A percentile compares a stretch with the other conserved stretches of the same genome.
These are phyloP conservation scores for Penicillium frequentans DNA, from an alignment of 2,329 filamentous ascomycete species.

Conservation along the genomic window DNA sequence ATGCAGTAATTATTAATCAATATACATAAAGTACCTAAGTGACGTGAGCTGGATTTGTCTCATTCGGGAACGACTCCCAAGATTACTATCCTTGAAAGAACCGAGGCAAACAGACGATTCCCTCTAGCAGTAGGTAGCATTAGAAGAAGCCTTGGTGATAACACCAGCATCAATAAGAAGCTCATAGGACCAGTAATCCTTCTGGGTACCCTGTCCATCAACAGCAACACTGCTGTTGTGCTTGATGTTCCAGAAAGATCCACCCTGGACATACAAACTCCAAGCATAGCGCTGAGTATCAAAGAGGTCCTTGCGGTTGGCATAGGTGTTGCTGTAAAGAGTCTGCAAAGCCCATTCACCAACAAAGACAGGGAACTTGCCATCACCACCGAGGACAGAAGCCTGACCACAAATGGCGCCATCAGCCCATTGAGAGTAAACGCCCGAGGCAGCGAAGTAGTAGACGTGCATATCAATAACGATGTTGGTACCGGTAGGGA, in stretches of 20 bases:
- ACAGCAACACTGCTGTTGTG: slow-evolving; percentile 15
- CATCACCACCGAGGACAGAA: slow-evolving; percentile 8
- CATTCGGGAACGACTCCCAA: not conserved
- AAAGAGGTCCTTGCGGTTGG: slow-evolving; percentile 12
- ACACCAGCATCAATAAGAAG: slow-evolving; percentile 11
- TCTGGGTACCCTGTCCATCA: slow-evolving; percentile 15
- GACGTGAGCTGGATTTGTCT: no score
- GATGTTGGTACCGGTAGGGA: slow-evolving; percentile 13
- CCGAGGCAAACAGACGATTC: not conserved
- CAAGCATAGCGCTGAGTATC: slow-evolving; percentile 14
- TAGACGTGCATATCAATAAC: slow-evolving; percentile 24
- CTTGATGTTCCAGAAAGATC: slow-evolving; percentile 22
- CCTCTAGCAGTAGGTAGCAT: slow-evolving; percentile 3
- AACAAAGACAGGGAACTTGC: slow-evolving; percentile 22
- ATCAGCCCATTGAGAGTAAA: slow-evolving; percentile 14
- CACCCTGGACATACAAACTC: slow-evolving; percentile 17
- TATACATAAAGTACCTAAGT: not conserved
- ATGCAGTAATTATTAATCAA: not conserved
- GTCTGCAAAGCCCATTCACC: slow-evolving; percentile 25
- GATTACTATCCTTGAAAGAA: not conserved
- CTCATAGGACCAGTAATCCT: slow-evolving; percentile 18
- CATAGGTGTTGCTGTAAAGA: slow-evolving; percentile 14
- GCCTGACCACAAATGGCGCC: slow-evolving; percentile 16
- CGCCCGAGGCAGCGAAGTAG: slow-evolving; percentile 17
- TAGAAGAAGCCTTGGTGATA: slow-evolving; percentile 4